phyloP scores from a whole-genome alignment of 75 land plant genomes.

The Pinus tabuliformis region DNA sequence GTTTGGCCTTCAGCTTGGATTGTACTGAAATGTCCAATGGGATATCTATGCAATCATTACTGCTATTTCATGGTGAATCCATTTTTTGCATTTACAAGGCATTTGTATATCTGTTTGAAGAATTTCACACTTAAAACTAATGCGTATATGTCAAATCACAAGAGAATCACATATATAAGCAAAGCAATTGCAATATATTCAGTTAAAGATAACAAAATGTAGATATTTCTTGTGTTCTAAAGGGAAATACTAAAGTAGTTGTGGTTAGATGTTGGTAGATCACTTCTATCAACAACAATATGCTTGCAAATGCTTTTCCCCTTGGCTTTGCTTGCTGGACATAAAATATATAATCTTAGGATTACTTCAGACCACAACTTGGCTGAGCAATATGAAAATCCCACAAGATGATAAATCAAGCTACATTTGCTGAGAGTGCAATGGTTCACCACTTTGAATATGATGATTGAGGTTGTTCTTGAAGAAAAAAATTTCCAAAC shows the following conservation, averaged over 20 bases:
- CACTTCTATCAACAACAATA: not conserved
- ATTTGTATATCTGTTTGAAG: not conserved
- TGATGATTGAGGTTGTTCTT: no score
- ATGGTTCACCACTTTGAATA: no score
- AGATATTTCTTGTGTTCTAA: not conserved
- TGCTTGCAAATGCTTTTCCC: no score
- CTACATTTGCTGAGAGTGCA: no score
- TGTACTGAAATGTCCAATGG: constrained; percentile 3
- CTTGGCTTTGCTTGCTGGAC: no score
- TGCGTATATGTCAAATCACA: not conserved
- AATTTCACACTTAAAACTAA: not conserved
- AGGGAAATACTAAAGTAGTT: not conserved
- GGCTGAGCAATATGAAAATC: no score
- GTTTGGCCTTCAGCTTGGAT: not conserved
- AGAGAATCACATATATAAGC: not conserved
- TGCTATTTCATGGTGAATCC: not conserved
- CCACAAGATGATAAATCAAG: no score
- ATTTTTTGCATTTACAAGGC: no score
- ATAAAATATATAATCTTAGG: no score
- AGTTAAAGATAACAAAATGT: not conserved
- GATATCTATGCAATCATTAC: constrained; percentile 2
- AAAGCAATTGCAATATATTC: not conserved
- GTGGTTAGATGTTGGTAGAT: not conserved
- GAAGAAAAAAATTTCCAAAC: no score
- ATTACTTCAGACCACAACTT: no score